A percentile compares a stretch with the other conserved stretches of the same genome.
Evolutionary conservation across 1,139 yeast species (phyloP).

Genomic region (Geotrichum reessii): DNA sequence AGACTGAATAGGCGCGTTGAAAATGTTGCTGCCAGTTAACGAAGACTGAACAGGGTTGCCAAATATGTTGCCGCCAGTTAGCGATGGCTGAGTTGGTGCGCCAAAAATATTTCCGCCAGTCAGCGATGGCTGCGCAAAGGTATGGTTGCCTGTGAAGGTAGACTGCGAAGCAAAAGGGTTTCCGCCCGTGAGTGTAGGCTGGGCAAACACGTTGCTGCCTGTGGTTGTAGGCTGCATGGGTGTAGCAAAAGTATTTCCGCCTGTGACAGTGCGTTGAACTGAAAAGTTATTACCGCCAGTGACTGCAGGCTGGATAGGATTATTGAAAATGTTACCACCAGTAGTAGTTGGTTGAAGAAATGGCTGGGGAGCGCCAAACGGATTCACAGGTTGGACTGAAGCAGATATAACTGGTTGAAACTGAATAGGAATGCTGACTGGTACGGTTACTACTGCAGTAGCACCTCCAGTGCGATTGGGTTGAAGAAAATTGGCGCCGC

Average conservation of each 20-base stretch:
- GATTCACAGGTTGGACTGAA: constrained; percentile 29
- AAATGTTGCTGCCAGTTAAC: constrained; percentile 3
- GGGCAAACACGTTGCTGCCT: constrained; percentile 11
- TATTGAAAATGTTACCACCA: constrained; percentile 13
- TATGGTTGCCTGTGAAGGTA: not conserved
- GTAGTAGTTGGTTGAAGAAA: constrained; percentile 7
- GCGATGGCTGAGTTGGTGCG: constrained; percentile 20
- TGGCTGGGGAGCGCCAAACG: constrained; percentile 36
- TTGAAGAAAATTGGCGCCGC: constrained; percentile 6
- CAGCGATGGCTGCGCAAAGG: not conserved
- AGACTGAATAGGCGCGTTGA: not conserved
- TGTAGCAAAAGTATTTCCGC: not conserved
- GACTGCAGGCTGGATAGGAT: constrained; percentile 6
- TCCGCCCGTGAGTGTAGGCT: constrained; percentile 4
- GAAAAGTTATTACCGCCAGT: not conserved
- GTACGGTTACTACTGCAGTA: constrained; percentile 5
- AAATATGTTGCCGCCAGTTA: constrained; percentile 11
- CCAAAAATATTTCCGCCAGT: constrained; percentile 25
- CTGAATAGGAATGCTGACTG: constrained; percentile 15
- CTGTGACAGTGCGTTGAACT: constrained; percentile 3
- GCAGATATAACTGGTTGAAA: constrained; percentile 13
- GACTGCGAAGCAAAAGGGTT: not conserved
- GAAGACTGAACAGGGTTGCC: constrained; percentile 11
- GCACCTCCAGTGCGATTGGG: constrained; percentile 1
- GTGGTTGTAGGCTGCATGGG: constrained; percentile 6